Conservation (phyloP, 2,329 filamentous ascomycete genomes). For the Ascochyta fabae region DNA sequence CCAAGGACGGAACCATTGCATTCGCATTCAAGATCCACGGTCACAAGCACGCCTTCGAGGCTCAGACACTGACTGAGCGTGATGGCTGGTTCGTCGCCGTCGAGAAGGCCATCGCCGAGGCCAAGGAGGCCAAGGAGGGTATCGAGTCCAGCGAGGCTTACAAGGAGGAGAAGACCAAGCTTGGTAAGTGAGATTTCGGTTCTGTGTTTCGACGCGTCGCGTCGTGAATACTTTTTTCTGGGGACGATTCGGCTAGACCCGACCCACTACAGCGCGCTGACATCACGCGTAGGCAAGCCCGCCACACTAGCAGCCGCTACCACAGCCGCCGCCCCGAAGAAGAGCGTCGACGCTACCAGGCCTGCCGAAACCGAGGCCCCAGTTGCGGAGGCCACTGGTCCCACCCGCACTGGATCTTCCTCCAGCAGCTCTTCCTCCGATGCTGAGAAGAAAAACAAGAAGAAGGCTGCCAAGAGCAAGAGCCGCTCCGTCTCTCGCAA, state of each 20-base stretch:
- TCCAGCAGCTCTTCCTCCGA: constrained; percentile 53
- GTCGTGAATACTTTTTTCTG: constrained; percentile 14
- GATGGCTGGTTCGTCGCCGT: constrained; percentile 90
- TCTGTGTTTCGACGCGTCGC: constrained; percentile 27
- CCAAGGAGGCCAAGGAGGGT: constrained; percentile 77
- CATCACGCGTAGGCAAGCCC: constrained; percentile 49
- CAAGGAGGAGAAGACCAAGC: constrained; percentile 81
- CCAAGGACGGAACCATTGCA: constrained; percentile 76
- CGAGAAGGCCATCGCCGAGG: constrained; percentile 65
- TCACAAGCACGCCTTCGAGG: constrained; percentile 95
- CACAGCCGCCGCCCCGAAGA: constrained; percentile 51
- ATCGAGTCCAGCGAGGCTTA: constrained; percentile 83
- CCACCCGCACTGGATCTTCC: constrained; percentile 49
- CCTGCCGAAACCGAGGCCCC: constrained; percentile 41
- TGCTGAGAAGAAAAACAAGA: constrained; percentile 55
- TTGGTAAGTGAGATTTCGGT: constrained; percentile 56
- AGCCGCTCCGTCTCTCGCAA: constrained; percentile 67
- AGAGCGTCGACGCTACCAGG: constrained; percentile 56
- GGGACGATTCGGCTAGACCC: constrained; percentile 41
- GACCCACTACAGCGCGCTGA: constrained; percentile 46
- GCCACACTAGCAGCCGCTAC: constrained; percentile 50
- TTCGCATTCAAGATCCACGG: constrained; percentile 85
- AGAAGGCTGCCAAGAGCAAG: constrained; percentile 59
- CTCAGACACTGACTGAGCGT: constrained; percentile 60
- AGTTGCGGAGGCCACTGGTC: constrained; percentile 28